Conservation (phyloP, 108 stramenopile species). For the Pinguiococcus pyrenoidosus region DNA sequence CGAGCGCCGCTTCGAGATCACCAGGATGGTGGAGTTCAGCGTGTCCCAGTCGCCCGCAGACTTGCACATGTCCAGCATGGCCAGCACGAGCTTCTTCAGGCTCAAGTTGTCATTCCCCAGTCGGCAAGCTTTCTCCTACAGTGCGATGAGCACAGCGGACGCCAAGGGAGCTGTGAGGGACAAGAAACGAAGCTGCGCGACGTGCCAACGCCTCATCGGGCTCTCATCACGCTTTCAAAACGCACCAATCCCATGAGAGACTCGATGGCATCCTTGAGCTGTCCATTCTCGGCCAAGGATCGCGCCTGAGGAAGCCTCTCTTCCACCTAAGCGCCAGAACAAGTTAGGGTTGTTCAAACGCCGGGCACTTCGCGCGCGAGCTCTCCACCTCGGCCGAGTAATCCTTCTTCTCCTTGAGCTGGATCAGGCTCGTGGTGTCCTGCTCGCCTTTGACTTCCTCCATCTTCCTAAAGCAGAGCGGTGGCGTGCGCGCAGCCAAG, state of each 20-base stretch:
- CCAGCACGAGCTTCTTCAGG: slow-evolving; percentile 33
- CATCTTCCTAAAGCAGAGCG: too few species aligned
- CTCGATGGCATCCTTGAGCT: slow-evolving; percentile 21
- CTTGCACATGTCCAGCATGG: slow-evolving; percentile 30
- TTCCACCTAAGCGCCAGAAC: too few species aligned
- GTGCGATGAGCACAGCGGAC: too few species aligned
- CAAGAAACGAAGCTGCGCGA: too few species aligned
- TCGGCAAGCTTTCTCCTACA: slow-evolving; percentile 38
- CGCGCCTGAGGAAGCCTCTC: not conserved
- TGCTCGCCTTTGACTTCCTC: too few species aligned
- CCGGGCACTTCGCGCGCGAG: too few species aligned
- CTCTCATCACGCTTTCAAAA: too few species aligned
- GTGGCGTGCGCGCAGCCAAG: too few species aligned
- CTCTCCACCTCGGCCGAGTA: not conserved
- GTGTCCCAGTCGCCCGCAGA: slow-evolving; percentile 33
- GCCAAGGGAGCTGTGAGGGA: too few species aligned
- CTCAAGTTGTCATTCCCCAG: slow-evolving; percentile 34
- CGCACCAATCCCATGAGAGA: slow-evolving; percentile 16
- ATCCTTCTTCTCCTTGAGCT: not conserved
- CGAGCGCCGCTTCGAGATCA: slow-evolving; percentile 35
- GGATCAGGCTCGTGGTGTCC: too few species aligned
- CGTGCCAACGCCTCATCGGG: too few species aligned
- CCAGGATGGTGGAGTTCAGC: slow-evolving; percentile 36
- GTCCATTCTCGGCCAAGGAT: slow-evolving; percentile 8
- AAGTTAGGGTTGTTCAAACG: too few species aligned